Conservation (phyloP, 2,329 filamentous ascomycete genomes). For the Colletotrichum incanum region DNA sequence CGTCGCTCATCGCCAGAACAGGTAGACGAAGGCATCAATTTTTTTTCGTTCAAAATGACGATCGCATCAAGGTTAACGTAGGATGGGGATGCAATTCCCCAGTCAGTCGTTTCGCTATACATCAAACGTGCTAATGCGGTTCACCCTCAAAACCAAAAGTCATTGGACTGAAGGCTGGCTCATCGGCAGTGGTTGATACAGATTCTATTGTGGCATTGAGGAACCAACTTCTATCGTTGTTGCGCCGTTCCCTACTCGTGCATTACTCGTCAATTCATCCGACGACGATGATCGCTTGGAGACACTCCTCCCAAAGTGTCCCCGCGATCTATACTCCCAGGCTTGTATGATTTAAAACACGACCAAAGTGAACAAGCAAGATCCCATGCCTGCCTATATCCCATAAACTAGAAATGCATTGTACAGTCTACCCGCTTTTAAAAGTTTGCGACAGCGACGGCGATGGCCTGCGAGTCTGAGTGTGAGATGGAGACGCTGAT, state of each 20-base stretch:
- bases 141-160: neutral
- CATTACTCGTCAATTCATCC: conserved; percentile 44
- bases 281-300: conserved; percentile 31
- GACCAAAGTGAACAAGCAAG: conserved; percentile 41
- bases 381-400: conserved; percentile 43
- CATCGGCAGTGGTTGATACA: conserved; percentile 27
- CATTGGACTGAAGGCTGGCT: too few relatives aligned
- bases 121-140: neutral
- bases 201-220: conserved; percentile 42
- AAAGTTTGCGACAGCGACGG: conserved; percentile 89
- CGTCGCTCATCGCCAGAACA: neutral
- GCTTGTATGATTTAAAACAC: conserved; percentile 43
- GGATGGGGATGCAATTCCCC: neutral
- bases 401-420: conserved; percentile 42
- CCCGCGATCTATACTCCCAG: conserved; percentile 39
- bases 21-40: neutral
- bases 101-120: too few relatives aligned
- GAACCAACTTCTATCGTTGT: conserved; percentile 38
- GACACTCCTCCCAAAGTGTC: conserved; percentile 44
- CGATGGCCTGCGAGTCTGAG: conserved; percentile 93
- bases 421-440: conserved; percentile 56
- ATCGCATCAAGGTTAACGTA: neutral
- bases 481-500: conserved; percentile 97
- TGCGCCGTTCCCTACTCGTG: conserved; percentile 39
- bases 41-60: neutral